Percentiles rank a stretch among this genome's conserved stretches.
Conservation (phyloP, 352 stramenopile species). For the Salisapilia sapeloensis region DNA sequence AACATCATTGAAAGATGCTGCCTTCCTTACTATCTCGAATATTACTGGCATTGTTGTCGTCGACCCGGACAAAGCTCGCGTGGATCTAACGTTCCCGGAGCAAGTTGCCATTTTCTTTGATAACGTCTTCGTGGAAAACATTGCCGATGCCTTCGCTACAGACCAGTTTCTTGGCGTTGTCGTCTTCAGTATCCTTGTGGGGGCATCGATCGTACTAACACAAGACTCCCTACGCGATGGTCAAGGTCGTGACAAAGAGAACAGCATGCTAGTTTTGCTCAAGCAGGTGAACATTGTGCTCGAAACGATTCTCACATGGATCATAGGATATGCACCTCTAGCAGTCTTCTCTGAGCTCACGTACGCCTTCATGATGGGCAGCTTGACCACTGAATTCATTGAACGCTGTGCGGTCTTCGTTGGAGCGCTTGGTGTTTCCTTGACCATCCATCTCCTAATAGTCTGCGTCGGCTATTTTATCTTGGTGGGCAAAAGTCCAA, state of each 20-base stretch:
- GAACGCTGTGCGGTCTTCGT: constrained; percentile 18
- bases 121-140: constrained; percentile 33
- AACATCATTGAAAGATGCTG: constrained; percentile 10
- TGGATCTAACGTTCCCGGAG: constrained; percentile 13
- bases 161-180: constrained; percentile 25
- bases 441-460: constrained; percentile 22
- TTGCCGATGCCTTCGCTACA: constrained; percentile 24
- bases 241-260: constrained; percentile 8
- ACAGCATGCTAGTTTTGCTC: constrained; percentile 33
- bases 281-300: constrained; percentile 38
- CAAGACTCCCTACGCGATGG: constrained; percentile 18
- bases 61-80: constrained; percentile 9
- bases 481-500: constrained; percentile 42
- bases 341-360: constrained; percentile 30
- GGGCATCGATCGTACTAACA: constrained; percentile 18
- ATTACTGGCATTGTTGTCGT: constrained; percentile 27
- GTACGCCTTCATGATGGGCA: constrained; percentile 28
- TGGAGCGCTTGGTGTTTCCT: constrained; percentile 18
- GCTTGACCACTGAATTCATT: constrained; percentile 13
- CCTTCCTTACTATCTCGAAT: constrained; percentile 17
- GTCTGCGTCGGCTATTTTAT: constrained; percentile 28
- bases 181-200: constrained; percentile 41
- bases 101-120: constrained; percentile 44
- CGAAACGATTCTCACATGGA: constrained; percentile 53
- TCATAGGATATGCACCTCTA: constrained; percentile 29